Evolutionary conservation across 192 early-diverging fungal species (phyloP).

Genomic region (Coemansia sp.): DNA sequence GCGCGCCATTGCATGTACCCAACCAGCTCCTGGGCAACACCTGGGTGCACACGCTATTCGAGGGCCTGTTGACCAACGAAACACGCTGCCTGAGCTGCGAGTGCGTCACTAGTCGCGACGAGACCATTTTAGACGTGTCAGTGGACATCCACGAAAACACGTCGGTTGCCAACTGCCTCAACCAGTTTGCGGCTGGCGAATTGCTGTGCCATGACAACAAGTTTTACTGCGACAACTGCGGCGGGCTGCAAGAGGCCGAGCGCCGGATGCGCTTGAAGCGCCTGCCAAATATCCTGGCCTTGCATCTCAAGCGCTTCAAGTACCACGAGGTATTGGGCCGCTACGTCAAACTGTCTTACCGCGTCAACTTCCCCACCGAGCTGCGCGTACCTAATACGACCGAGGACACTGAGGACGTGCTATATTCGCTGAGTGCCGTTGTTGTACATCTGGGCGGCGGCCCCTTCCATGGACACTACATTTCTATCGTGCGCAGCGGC

Average conservation of each 20-base stretch:
- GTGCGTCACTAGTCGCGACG: conserved; percentile 90
- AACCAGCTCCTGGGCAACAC: conserved; percentile 51
- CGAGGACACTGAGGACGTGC: conserved; percentile 84
- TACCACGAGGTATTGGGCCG: conserved; percentile 91
- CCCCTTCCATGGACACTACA: conserved; percentile 96
- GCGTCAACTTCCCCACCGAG: conserved; percentile 94
- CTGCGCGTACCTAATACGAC: conserved; percentile 93
- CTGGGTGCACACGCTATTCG: conserved; percentile 97
- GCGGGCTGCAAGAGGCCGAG: conserved; percentile 96
- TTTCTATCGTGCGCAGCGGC: conserved; percentile 84
- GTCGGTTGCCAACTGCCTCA: conserved; percentile 92
- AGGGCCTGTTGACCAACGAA: conserved; percentile 95
- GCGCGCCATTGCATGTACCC: conserved; percentile 26
- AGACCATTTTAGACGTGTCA: conserved; percentile 94
- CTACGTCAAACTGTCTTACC: conserved; percentile 93
- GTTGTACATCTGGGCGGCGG: conserved; percentile 97
- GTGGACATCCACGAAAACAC: conserved; percentile 97
- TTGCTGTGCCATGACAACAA: conserved; percentile 96
- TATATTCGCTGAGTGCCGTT: conserved; percentile 89
- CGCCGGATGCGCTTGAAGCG: conserved; percentile 96
- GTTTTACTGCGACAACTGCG: conserved; percentile 96
- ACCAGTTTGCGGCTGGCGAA: conserved; percentile 95
- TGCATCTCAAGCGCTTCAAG: conserved; percentile 98
- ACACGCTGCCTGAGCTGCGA: conserved; percentile 98
- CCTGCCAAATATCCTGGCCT: conserved; percentile 91